These are phyloP conservation scores for Sporothrix sp. DNA, from an alignment of 2,329 filamentous ascomycete genomes.

Conservation along the genomic window DNA sequence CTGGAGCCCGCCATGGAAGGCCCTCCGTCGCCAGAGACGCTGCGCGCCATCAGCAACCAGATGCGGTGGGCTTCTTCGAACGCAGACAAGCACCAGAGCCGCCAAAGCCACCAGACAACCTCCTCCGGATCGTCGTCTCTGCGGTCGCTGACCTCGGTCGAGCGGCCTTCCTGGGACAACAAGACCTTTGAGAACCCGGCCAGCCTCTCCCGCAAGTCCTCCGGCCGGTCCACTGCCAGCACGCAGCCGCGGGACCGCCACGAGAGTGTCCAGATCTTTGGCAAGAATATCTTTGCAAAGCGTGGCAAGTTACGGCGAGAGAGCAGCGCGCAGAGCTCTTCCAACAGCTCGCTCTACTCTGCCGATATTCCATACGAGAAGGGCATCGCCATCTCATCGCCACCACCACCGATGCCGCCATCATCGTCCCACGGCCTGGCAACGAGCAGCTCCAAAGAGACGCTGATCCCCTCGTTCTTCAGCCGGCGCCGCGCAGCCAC, in stretches of 20 bases:
- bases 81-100: conserved; percentile 32
- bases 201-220: conserved; percentile 44
- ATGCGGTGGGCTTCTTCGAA: conserved; percentile 46
- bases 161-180: conserved; percentile 42
- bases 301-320: conserved; percentile 42
- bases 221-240: conserved; percentile 43
- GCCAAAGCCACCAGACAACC: conserved; percentile 34
- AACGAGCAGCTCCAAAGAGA: conserved; percentile 24
- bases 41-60: conserved; percentile 49
- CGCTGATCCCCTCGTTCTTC: conserved; percentile 42
- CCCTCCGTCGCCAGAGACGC: conserved; percentile 49
- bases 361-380: conserved; percentile 32
- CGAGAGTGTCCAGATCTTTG: conserved; percentile 50
- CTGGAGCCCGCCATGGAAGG: conserved; percentile 51
- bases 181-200: conserved; percentile 30
- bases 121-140: conserved; percentile 49
- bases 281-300: conserved; percentile 50
- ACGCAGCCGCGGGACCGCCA: conserved; percentile 44
- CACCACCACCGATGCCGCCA: conserved; percentile 19
- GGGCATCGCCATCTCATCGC: neutral
- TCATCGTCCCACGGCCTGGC: conserved; percentile 24
- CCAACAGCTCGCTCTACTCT: conserved; percentile 40
- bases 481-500: conserved; percentile 34
- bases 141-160: conserved; percentile 34
- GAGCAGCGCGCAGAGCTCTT: conserved; percentile 38